Conservation (phyloP, 164 flowering plant genomes). For the Houttuynia cordata region DNA sequence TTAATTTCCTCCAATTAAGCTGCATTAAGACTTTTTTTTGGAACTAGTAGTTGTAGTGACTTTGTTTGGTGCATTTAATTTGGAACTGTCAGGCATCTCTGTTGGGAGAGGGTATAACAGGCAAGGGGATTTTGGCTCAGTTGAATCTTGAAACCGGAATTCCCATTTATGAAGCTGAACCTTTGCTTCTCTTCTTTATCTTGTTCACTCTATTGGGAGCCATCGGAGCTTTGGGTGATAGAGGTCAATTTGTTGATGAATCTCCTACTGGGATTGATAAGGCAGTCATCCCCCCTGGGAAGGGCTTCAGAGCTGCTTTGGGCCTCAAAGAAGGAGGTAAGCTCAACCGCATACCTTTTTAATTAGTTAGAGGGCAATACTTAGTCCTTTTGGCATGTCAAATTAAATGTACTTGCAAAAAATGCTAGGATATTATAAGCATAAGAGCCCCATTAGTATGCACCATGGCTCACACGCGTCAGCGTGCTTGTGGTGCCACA, state of each 20-base stretch:
- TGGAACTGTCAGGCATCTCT: slow-evolving; percentile 66
- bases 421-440: no score
- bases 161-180: slow-evolving; percentile 95
- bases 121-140: slow-evolving; percentile 89
- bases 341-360: not conserved
- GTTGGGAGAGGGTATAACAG: slow-evolving; percentile 88
- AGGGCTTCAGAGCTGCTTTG: slow-evolving; percentile 45
- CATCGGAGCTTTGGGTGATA: slow-evolving; percentile 90
- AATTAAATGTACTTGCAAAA: not conserved
- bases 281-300: slow-evolving; percentile 85
- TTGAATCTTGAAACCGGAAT: slow-evolving; percentile 88
- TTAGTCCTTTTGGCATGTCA: not conserved
- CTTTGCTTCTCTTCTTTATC: slow-evolving; percentile 92
- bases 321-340: slow-evolving; percentile 89
- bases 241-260: slow-evolving; percentile 86
- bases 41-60: not conserved
- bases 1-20: not conserved
- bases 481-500: no score
- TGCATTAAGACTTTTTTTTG: not conserved
- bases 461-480: no score
- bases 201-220: slow-evolving; percentile 91
- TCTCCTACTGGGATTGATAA: slow-evolving; percentile 55
- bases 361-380: not conserved
- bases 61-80: not conserved
- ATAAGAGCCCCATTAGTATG: no score